These are phyloP conservation scores for Clathrospora elynae DNA, from an alignment of 2,329 filamentous ascomycete species.

Conservation along the genomic window DNA sequence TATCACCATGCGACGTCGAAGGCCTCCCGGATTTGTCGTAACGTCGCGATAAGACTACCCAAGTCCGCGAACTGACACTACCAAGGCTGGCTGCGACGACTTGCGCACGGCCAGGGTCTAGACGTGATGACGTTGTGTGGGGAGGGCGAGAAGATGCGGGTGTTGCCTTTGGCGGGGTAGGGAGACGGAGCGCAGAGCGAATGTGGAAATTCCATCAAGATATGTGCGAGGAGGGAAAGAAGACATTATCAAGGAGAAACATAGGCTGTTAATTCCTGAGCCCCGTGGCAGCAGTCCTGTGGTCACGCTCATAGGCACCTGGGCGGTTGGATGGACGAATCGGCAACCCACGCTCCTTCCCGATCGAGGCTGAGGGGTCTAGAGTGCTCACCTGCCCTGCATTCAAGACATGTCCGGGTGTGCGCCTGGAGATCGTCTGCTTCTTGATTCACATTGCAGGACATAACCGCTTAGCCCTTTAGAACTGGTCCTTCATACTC, in stretches of 20 bases:
- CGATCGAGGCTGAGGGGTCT: conserved; percentile 29
- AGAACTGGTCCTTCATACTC: background rate
- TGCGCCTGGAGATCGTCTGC: conserved; percentile 15
- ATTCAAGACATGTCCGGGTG: conserved; percentile 25
- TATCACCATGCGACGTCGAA: background rate
- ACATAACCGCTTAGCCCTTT: conserved; percentile 12
- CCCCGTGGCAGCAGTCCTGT: conserved; percentile 31
- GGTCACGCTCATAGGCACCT: conserved; percentile 34
- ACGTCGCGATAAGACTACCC: conserved; percentile 23
- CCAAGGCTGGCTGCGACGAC: conserved; percentile 24
- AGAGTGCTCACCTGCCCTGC: conserved; percentile 34
- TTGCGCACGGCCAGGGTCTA: conserved; percentile 24
- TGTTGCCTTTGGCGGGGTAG: conserved; percentile 19
- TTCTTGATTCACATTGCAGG: conserved; percentile 5
- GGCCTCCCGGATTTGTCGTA: conserved; percentile 4
- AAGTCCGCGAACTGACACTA: conserved; percentile 22
- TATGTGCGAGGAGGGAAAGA: background rate
- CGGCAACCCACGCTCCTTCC: conserved; percentile 28
- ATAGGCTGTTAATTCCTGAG: conserved; percentile 23
- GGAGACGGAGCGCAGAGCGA: conserved; percentile 4
- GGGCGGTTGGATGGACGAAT: conserved; percentile 33
- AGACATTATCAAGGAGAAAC: conserved; percentile 4
- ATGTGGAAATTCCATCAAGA: conserved; percentile 2
- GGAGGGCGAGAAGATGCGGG: conserved; percentile 11
- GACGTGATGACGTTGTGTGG: conserved; percentile 29